Evolutionary conservation across 73 alveolate species (phyloP).

Genomic region (Paramecium sexaurelia): DNA sequence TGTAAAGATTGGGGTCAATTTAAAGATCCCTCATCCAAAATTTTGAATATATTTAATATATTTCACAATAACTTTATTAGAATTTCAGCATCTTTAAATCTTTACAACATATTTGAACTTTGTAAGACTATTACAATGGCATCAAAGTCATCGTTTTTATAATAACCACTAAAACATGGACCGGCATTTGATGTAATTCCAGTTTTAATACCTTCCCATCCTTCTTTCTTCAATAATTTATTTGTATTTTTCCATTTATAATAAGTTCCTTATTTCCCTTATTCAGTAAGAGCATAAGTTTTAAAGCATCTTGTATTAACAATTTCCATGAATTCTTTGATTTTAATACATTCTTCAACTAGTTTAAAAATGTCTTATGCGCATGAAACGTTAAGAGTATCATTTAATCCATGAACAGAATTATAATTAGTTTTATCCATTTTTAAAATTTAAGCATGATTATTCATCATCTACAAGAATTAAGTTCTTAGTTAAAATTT

Average conservation of each 20-base stretch:
- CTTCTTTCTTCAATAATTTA: slow-evolving; percentile 75
- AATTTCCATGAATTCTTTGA: slow-evolving; percentile 57
- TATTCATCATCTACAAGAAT: slow-evolving; percentile 73
- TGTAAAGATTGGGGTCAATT: background rate
- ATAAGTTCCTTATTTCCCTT: slow-evolving; percentile 58
- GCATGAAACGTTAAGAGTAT: slow-evolving; percentile 41
- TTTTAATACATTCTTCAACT: slow-evolving; percentile 42
- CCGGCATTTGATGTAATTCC: slow-evolving; percentile 92
- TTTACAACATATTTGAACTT: slow-evolving; percentile 81
- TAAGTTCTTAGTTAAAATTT: background rate
- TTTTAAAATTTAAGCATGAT: slow-evolving; percentile 64
- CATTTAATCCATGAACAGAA: slow-evolving; percentile 77
- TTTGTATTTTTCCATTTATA: slow-evolving; percentile 82
- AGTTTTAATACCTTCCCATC: slow-evolving; percentile 83
- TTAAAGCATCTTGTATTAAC: slow-evolving; percentile 75
- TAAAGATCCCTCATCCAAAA: slow-evolving; percentile 15
- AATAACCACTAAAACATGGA: slow-evolving; percentile 76
- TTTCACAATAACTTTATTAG: slow-evolving; percentile 66
- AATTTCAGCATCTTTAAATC: slow-evolving; percentile 90
- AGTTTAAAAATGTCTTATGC: slow-evolving; percentile 55
- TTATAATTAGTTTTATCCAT: slow-evolving; percentile 69
- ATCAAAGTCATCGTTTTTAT: slow-evolving; percentile 71
- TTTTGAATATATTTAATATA: slow-evolving; percentile 12
- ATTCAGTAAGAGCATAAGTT: slow-evolving; percentile 46
- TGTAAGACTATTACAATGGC: slow-evolving; percentile 79